Percentiles rank a stretch among this genome's conserved stretches.
Conservation (phyloP, 2,329 filamentous ascomycete species). For the Rosellinia necatrix region DNA sequence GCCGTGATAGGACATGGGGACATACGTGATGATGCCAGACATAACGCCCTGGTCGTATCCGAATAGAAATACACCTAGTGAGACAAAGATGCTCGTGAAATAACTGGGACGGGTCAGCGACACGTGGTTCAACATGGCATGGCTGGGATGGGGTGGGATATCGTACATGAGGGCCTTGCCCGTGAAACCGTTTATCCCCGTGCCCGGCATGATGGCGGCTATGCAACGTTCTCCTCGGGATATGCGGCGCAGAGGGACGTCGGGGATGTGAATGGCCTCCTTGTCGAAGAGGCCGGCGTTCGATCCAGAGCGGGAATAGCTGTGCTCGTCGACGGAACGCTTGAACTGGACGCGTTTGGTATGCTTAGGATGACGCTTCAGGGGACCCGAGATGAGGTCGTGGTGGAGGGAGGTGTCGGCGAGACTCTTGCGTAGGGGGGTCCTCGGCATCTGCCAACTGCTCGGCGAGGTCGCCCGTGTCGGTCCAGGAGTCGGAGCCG, state of each 20-base stretch:
- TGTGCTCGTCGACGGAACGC: slow-evolving; percentile 49
- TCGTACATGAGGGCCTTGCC: slow-evolving; percentile 91
- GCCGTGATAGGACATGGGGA: background rate
- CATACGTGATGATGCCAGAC: slow-evolving; percentile 73
- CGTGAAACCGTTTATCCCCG: slow-evolving; percentile 84
- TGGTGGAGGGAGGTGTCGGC: slow-evolving; percentile 66
- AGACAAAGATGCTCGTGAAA: slow-evolving; percentile 91
- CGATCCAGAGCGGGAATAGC: slow-evolving; percentile 42
- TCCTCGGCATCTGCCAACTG: slow-evolving; percentile 84
- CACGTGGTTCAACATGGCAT: background rate
- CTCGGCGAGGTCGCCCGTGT: slow-evolving; percentile 93
- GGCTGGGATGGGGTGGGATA: slow-evolving; percentile 21
- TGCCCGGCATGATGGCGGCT: slow-evolving; percentile 83
- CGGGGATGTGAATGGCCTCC: slow-evolving; percentile 83
- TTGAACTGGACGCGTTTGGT: slow-evolving; percentile 73
- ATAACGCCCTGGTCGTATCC: slow-evolving; percentile 91
- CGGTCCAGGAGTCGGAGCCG: slow-evolving; percentile 80
- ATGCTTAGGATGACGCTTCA: slow-evolving; percentile 51
- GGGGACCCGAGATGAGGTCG: slow-evolving; percentile 58
- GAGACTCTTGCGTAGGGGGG: slow-evolving; percentile 73
- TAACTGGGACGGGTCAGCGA: slow-evolving; percentile 63
- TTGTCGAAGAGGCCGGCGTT: slow-evolving; percentile 58
- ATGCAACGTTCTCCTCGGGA: slow-evolving; percentile 71
- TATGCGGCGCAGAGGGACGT: slow-evolving; percentile 65
- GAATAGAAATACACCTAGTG: slow-evolving; percentile 84